These are phyloP conservation scores for Dalbergia cultrata DNA, from an alignment of 306 rosid species.

Conservation along the genomic window DNA sequence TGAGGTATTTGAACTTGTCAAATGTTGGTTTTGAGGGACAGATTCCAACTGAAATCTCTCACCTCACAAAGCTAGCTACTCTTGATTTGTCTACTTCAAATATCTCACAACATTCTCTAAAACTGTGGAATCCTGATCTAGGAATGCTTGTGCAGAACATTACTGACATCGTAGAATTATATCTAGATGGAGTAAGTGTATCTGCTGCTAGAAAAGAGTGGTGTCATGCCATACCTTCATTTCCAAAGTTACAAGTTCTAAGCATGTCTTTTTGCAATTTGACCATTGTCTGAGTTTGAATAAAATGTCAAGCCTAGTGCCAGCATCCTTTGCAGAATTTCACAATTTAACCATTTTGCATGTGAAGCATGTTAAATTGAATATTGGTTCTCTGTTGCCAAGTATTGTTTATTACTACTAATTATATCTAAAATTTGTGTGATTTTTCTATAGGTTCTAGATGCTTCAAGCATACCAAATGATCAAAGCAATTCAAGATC, in stretches of 20 bases:
- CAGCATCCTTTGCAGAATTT: slow-evolving; percentile 30
- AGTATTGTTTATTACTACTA: too few relatives aligned
- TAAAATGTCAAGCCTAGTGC: slow-evolving; percentile 34
- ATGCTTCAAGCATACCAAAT: too few relatives aligned
- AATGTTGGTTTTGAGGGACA: slow-evolving; percentile 42
- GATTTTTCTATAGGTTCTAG: too few relatives aligned
- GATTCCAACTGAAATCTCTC: slow-evolving; percentile 44
- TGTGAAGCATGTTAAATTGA: too few relatives aligned
- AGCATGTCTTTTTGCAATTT: slow-evolving; percentile 48
- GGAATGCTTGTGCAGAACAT: slow-evolving; percentile 41
- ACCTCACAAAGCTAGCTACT: slow-evolving; percentile 27
- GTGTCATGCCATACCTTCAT: slow-evolving; percentile 40
- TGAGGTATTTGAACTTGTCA: slow-evolving; percentile 46
- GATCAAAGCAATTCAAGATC: too few relatives aligned
- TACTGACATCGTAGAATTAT: slow-evolving; percentile 38
- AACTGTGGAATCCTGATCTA: slow-evolving; percentile 39
- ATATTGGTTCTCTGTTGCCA: too few relatives aligned
- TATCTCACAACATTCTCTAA: background rate
- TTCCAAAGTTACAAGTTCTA: slow-evolving; percentile 29
- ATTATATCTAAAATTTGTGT: too few relatives aligned
- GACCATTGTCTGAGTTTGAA: slow-evolving; percentile 39
- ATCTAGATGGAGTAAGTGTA: slow-evolving; percentile 54
- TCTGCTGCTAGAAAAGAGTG: slow-evolving; percentile 52
- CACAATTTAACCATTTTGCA: slow-evolving; percentile 23
- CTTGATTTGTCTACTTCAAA: slow-evolving; percentile 39